Evolutionary conservation across 805 yeast species (phyloP), one percentile per base, ranked within the genome.

Genomic region (Maudiozyma bulderi): DNA sequence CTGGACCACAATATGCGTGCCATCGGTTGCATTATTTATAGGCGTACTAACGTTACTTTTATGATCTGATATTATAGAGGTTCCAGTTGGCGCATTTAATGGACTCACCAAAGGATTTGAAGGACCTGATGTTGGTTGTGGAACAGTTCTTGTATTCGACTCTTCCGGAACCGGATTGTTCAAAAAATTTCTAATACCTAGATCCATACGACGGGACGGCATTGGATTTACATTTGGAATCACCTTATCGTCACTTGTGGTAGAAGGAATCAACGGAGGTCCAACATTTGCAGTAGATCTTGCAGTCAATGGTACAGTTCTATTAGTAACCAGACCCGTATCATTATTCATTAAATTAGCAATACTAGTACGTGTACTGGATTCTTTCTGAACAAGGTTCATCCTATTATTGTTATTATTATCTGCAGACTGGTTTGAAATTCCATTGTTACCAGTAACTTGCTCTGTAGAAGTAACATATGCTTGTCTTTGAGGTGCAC

Each of bases 1-100:
- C 26, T 47, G 49, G 2, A 44, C 47, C n/a, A 40, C 47, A 30
- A 38, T 47, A 40, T 26, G 43, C 5, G 33, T 34, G 8, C 29
- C 10, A n/a, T 40, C 34, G 33, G 6, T 33, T 9, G 38, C 26
- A 35, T 10, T 33, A 20, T 20, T 20, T 20, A 20, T 20, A 20
- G 26, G 26, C 4, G 2, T 20, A 20, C 26, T 20, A 20, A 20
- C 26, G 26, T 20, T 20, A 20, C 26, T 20, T 20, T 20, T 20
- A 20, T 20, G 26, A 20, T 20, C 26, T 4, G 26, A 20, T 20
- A 20, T 20, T 20, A 20, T 20, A 20, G 26, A 20, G 26, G 26
- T 20, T 20, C 26, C 26, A 20, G 26, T 20, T 20, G 26, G 26
- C 4, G 26, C 26, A 20, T 20, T 20, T 20, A 20, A 20, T 20